These are phyloP conservation scores for Colletotrichum chrysophilum DNA, from an alignment of 2,329 filamentous ascomycete species.

Conservation along the genomic window DNA sequence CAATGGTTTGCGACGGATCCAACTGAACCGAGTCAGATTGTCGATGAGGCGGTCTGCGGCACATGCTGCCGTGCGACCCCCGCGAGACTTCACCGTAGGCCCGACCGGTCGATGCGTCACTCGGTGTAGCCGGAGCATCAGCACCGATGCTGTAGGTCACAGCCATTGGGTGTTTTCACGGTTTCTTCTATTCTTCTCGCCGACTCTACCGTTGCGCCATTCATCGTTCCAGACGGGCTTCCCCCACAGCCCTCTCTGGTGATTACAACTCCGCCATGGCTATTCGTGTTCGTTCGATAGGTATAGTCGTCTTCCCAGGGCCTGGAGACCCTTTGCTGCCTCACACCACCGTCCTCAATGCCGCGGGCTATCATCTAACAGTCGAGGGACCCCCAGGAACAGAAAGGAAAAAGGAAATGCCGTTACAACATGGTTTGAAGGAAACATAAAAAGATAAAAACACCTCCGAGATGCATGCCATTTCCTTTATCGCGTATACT, in stretches of 20 bases:
- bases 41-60: not conserved
- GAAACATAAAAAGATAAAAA: not conserved
- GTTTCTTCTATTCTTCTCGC: not conserved
- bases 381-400: not conserved
- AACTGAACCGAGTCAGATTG: not conserved
- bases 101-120: not conserved
- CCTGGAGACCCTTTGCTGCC: not conserved
- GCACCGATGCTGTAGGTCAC: not conserved
- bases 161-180: not conserved
- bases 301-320: not conserved
- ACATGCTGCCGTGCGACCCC: not conserved
- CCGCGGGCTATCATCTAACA: not conserved
- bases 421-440: not conserved
- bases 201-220: not conserved
- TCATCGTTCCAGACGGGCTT: not conserved
- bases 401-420: not conserved
- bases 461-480: constrained; percentile 21
- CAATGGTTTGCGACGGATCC: not conserved
- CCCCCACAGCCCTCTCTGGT: not conserved
- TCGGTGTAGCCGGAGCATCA: not conserved
- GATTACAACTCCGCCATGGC: not conserved
- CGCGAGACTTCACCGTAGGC: not conserved
- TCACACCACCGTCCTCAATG: not conserved
- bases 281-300: not conserved
- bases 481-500: constrained; percentile 23